phyloP scores from a whole-genome alignment of 106 monocot genomes.

The Phalaenopsis equestris region DNA sequence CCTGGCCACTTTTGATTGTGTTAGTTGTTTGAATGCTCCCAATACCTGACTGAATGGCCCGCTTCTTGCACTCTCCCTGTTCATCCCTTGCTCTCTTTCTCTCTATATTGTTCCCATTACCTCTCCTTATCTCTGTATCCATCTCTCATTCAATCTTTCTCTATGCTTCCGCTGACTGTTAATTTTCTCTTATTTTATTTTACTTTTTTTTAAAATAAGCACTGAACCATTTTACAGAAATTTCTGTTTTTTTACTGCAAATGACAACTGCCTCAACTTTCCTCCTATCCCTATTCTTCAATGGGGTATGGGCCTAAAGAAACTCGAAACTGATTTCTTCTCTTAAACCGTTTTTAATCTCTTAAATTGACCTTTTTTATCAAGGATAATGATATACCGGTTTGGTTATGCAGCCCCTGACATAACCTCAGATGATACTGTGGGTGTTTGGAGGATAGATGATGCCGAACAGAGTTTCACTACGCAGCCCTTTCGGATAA shows the following conservation, averaged over 20 bases:
- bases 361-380: slow-evolving; percentile 17
- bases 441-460: slow-evolving; percentile 86
- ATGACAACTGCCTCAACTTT: not conserved
- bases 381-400: slow-evolving; percentile 40
- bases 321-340: not conserved
- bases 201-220: too few relatives aligned
- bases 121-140: too few relatives aligned
- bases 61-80: too few relatives aligned
- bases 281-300: not conserved
- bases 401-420: slow-evolving; percentile 84
- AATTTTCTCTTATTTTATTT: too few relatives aligned
- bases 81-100: too few relatives aligned
- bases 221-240: too few relatives aligned
- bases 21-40: too few relatives aligned
- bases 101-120: too few relatives aligned
- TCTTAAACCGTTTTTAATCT: not conserved
- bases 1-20: too few relatives aligned
- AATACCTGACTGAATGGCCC: too few relatives aligned
- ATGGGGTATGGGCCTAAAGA: not conserved
- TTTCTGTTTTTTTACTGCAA: not conserved
- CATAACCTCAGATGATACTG: slow-evolving; percentile 40
- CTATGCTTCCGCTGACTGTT: too few relatives aligned
- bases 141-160: too few relatives aligned
- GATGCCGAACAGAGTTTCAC: slow-evolving; percentile 89
- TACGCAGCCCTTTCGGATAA: slow-evolving; percentile 89